Percentiles rank a stretch among this genome's conserved stretches.
phyloP scores from a whole-genome alignment of 495 filamentous ascomycete genomes.

The Talaromyces proteolyticus region DNA sequence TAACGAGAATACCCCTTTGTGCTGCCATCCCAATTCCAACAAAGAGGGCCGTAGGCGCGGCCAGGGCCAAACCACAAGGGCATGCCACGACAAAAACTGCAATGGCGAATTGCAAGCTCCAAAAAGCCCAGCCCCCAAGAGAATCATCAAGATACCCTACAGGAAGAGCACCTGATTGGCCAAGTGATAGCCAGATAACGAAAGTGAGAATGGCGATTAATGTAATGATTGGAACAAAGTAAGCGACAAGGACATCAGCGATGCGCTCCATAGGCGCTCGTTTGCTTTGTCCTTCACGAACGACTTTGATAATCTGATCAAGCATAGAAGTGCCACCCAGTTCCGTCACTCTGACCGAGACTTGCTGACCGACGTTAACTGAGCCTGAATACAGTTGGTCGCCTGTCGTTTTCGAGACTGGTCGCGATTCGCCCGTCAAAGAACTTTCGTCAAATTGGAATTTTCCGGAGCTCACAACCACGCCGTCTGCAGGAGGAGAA shows the following conservation, averaged over 20 bases:
- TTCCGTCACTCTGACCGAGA: slow-evolving; percentile 65
- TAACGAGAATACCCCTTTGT: slow-evolving; percentile 82
- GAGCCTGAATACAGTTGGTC: slow-evolving; percentile 82
- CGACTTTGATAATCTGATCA: slow-evolving; percentile 83
- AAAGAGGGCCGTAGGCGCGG: slow-evolving; percentile 89
- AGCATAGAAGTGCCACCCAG: slow-evolving; percentile 78
- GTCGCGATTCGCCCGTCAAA: slow-evolving; percentile 81
- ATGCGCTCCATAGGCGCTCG: slow-evolving; percentile 82
- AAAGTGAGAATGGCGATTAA: slow-evolving; percentile 77
- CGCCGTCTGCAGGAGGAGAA: slow-evolving; percentile 82
- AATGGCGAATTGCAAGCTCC: slow-evolving; percentile 88
- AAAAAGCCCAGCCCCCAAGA: slow-evolving; percentile 77
- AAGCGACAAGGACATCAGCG: slow-evolving; percentile 76
- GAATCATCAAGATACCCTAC: slow-evolving; percentile 57
- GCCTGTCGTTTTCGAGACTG: slow-evolving; percentile 61
- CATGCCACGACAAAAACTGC: slow-evolving; percentile 94
- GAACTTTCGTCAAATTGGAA: slow-evolving; percentile 84
- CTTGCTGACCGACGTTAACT: slow-evolving; percentile 69
- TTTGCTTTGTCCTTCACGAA: slow-evolving; percentile 85
- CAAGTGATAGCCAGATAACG: slow-evolving; percentile 75
- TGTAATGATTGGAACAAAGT: slow-evolving; percentile 85
- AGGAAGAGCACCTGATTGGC: slow-evolving; percentile 61
- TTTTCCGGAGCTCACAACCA: slow-evolving; percentile 50
- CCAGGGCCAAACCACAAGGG: slow-evolving; percentile 87
- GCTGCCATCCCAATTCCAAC: slow-evolving; percentile 88